Percentiles rank a stretch among this genome's conserved stretches.
phyloP scores from a whole-genome alignment of 1,284 basidiomycete species.

The Exobasidium cylindrosporum region DNA sequence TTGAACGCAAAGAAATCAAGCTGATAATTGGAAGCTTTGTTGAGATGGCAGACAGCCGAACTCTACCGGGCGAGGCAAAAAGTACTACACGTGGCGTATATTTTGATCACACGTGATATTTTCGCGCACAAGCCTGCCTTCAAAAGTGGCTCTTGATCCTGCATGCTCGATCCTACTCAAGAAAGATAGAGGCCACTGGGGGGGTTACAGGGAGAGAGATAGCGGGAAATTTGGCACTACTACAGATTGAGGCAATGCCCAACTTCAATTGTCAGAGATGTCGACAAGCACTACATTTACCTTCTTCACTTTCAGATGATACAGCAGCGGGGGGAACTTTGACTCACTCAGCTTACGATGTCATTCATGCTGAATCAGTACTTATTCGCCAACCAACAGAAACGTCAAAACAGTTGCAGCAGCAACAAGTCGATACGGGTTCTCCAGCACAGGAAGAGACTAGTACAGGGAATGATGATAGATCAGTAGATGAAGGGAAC shows the following conservation, averaged over 20 bases:
- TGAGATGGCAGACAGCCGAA: neutral
- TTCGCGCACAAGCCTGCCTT: neutral
- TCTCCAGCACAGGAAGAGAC: neutral
- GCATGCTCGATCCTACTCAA: too few species aligned
- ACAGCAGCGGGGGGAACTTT: slow-evolving; percentile 20
- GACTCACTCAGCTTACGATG: slow-evolving; percentile 36
- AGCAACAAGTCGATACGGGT: neutral
- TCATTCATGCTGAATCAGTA: slow-evolving; percentile 22
- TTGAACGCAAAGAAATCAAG: too few species aligned
- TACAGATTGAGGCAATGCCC: too few species aligned
- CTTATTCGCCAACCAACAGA: slow-evolving; percentile 22
- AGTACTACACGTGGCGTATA: neutral
- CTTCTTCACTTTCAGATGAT: slow-evolving; percentile 27
- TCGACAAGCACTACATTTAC: slow-evolving; percentile 32
- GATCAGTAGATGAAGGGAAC: neutral
- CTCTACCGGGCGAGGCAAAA: neutral
- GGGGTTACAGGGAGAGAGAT: too few species aligned
- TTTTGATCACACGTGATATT: too few species aligned
- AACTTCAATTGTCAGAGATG: slow-evolving; percentile 45
- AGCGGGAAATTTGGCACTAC: too few species aligned
- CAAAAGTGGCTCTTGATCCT: too few species aligned
- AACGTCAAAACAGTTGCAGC: neutral
- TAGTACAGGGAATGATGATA: neutral
- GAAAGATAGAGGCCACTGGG: too few species aligned
- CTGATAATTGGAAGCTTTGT: too few species aligned